Conservation (phyloP, 345 rosid species). For the Lepidium didymum region DNA sequence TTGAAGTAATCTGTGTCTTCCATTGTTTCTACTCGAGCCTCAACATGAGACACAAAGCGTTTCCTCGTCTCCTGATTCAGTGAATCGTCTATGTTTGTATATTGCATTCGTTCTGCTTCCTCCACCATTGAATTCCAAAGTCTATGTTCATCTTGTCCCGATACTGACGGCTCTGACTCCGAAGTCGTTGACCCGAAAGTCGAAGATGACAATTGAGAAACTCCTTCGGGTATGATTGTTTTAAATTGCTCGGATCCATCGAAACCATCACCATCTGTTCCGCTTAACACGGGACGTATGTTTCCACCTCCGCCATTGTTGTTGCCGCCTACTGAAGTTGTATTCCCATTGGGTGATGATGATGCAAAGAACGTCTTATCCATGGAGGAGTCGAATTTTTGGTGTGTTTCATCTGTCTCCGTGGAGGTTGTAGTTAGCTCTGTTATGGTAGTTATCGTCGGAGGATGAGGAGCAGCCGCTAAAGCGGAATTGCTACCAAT, state of each 20-base stretch:
- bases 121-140: conserved; percentile 72
- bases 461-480: conserved; percentile 31
- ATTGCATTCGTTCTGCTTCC: conserved; percentile 59
- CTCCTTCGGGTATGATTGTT: conserved; percentile 45
- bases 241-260: conserved; percentile 39
- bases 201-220: conserved; percentile 42
- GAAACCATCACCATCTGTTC: conserved; percentile 73
- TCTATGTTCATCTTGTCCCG: conserved; percentile 50
- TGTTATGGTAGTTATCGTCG: conserved; percentile 10
- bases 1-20: conserved; percentile 44
- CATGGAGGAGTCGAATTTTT: conserved; percentile 46
- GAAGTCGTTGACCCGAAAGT: conserved; percentile 33
- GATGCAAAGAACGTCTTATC: conserved; percentile 40
- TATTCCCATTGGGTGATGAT: conserved; percentile 46
- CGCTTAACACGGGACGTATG: conserved; percentile 38
- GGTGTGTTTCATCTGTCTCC: conserved; percentile 24
- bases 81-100: conserved; percentile 28
- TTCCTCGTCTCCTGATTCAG: conserved; percentile 56
- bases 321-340: conserved; percentile 47
- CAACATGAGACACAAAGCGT: conserved; percentile 54
- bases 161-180: conserved; percentile 39
- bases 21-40: conserved; percentile 48
- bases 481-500: conserved; percentile 48
- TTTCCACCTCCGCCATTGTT: conserved; percentile 77
- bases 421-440: conserved; percentile 20